These are phyloP conservation scores for Dactylellina drechsleri DNA, from an alignment of 2,329 filamentous ascomycete species.

Conservation along the genomic window DNA sequence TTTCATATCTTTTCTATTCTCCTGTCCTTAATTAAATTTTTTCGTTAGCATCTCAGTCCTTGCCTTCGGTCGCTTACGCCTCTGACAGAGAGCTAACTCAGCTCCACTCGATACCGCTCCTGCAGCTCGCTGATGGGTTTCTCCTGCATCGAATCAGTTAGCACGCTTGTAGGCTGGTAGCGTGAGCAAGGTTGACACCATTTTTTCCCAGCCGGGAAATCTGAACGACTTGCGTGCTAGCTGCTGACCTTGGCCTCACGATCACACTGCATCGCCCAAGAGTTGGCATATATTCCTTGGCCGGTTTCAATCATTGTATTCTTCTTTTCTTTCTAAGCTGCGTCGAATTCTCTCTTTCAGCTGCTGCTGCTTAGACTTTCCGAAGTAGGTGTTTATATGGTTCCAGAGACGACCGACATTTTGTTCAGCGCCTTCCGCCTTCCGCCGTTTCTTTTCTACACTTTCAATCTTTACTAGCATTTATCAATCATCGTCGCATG, in stretches of 20 bases:
- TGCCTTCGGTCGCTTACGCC: no score
- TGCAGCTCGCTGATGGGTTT: conserved; percentile 7
- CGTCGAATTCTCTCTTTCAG: conserved; percentile 31
- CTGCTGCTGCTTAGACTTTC: conserved; percentile 24
- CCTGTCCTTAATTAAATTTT: background rate
- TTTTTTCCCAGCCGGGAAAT: no score
- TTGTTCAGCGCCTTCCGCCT: conserved; percentile 10
- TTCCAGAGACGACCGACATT: background rate
- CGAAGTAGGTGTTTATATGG: conserved; percentile 24
- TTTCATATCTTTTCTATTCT: background rate
- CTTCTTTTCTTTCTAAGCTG: no score
- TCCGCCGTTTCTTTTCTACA: background rate
- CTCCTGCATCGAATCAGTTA: background rate
- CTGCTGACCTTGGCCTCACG: conserved; percentile 28
- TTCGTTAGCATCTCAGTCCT: no score
- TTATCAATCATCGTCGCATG: background rate
- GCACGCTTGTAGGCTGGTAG: no score
- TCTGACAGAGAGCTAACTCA: no score
- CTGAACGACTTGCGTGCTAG: conserved; percentile 29
- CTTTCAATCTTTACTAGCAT: background rate
- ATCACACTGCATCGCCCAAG: conserved; percentile 20
- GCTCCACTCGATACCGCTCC: background rate
- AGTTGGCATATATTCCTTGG: conserved; percentile 20
- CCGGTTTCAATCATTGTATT: no score
- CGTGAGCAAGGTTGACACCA: no score